Conservation (phyloP, 371 early-diverging fungal species). For the Mucor piriformis region DNA sequence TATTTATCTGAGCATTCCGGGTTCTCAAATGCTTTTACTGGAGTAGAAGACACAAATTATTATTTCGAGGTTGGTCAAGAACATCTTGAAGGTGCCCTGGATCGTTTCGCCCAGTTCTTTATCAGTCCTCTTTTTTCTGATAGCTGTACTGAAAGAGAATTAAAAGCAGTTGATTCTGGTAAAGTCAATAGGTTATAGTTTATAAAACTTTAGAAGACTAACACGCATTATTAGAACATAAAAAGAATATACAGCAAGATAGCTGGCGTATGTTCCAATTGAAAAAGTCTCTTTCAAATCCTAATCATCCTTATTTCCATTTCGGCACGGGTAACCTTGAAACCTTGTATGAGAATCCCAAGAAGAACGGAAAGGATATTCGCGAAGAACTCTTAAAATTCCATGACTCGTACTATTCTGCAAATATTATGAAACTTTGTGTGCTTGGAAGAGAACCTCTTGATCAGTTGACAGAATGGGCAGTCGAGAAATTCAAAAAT, state of each 20-base stretch:
- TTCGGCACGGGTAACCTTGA: slow-evolving; percentile 89
- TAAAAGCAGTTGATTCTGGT: slow-evolving; percentile 92
- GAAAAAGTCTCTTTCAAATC: slow-evolving; percentile 78
- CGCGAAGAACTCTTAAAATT: slow-evolving; percentile 87
- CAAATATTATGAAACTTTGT: slow-evolving; percentile 94
- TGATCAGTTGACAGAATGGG: slow-evolving; percentile 79
- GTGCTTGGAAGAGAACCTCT: slow-evolving; percentile 89
- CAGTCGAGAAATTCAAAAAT: slow-evolving; percentile 71
- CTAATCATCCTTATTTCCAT: slow-evolving; percentile 81
- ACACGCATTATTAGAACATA: slow-evolving; percentile 68
- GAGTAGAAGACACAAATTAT: slow-evolving; percentile 88
- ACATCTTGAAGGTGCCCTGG: slow-evolving; percentile 88
- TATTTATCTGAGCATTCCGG: slow-evolving; percentile 92
- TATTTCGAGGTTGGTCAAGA: slow-evolving; percentile 92
- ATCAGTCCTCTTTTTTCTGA: slow-evolving; percentile 86
- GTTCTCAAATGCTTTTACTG: slow-evolving; percentile 95
- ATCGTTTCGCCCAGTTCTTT: slow-evolving; percentile 95
- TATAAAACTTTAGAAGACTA: not conserved
- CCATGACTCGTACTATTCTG: slow-evolving; percentile 87
- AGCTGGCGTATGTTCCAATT: slow-evolving; percentile 86
- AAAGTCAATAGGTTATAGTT: not conserved
- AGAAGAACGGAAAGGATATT: slow-evolving; percentile 73
- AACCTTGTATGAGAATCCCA: slow-evolving; percentile 81
- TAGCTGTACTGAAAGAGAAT: slow-evolving; percentile 88
- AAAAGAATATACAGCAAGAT: slow-evolving; percentile 89